Base-by-base conservation (phyloP, 805 yeast genomes). In the Zygosaccharomyces bisporus region DNA sequence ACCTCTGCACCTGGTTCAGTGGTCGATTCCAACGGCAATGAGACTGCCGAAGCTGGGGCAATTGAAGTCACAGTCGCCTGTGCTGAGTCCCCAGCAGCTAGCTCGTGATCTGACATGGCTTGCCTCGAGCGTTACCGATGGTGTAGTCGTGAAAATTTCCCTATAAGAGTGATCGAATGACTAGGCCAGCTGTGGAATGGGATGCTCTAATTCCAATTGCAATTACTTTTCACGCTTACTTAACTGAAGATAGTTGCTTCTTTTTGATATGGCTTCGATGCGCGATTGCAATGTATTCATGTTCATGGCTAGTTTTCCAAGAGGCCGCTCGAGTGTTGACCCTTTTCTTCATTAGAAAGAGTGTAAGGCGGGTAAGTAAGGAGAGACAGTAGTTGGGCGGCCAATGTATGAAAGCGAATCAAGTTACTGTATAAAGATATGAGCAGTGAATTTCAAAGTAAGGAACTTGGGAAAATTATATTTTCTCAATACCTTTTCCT, bases 41-140 rank as follows among this genome's bases (percentile, higher is more conserved):
- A 43, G 20, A 40, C 49, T 12, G 34, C 32, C 14, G 51, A 47
- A n/a, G 34, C 44, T 12, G 49, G 51, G n/a, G 51, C 52, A 44
- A 48, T 48, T 32, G 52, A 48, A 20, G 46, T 47, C 30, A 48
- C 52, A 7, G 52, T 44, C 14, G 39, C 49, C 39, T 48, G 49
- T 18, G 45, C 33, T 18, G 53, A 37, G 41, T 47, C 43, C 41
- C 49, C 40, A 17, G 40, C 40, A 10, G 31, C 24, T 30, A 37
- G 16, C 10, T 37, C 32, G 32, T 25, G 40, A 24, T 37, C 32
- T 13, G 40, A 37, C 40, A 37, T 37, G 9, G 6, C 9, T 37
- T 7, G 40, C 32, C 40, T 37, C 40, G 21, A 37, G 20, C 21
- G 31, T 37, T 37, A 17, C 30, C 18, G 32, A 7, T 37, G 30